Percentiles rank a stretch among this genome's conserved stretches.
These are phyloP conservation scores for Reutealis trisperma DNA, from an alignment of 345 rosid genomes.

Conservation along the genomic window DNA sequence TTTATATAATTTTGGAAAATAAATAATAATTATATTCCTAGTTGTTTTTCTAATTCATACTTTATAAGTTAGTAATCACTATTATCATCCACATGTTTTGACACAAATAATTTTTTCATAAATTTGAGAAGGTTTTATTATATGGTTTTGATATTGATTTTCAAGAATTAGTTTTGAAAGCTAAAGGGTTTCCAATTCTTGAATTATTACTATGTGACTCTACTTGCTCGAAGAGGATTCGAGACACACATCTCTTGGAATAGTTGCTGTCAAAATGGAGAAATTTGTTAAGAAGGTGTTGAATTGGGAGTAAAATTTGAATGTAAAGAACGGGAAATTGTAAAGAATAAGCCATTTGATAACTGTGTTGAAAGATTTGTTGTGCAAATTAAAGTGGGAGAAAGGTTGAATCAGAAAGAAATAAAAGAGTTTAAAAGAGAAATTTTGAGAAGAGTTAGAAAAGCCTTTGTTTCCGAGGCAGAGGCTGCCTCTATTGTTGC, in stretches of 20 bases:
- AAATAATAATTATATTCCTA: too few relatives aligned
- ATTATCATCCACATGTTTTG: too few relatives aligned
- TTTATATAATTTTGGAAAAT: too few relatives aligned
- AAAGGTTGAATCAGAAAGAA: constrained; percentile 45
- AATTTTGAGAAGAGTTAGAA: constrained; percentile 45
- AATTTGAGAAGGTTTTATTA: constrained; percentile 38
- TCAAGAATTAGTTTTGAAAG: constrained; percentile 50
- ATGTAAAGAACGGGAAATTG: not conserved
- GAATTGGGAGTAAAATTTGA: not conserved
- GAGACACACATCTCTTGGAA: constrained; percentile 32
- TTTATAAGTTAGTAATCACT: too few relatives aligned
- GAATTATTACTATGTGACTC: constrained; percentile 41
- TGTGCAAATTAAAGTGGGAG: constrained; percentile 56
- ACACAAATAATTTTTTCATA: too few relatives aligned
- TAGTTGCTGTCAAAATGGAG: constrained; percentile 25
- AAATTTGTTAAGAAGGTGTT: not conserved
- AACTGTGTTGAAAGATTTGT: constrained; percentile 47
- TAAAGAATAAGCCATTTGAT: constrained; percentile 25
- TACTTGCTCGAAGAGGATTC: constrained; percentile 24
- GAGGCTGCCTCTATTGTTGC: constrained; percentile 45
- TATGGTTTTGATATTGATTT: constrained; percentile 50
- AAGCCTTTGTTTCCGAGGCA: constrained; percentile 47
- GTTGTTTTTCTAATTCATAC: too few relatives aligned
- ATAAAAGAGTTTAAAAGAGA: constrained; percentile 43
- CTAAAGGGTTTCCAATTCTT: too few relatives aligned